Conservation (phyloP, 805 yeast species). For the Sugiyamaella smithiae region DNA sequence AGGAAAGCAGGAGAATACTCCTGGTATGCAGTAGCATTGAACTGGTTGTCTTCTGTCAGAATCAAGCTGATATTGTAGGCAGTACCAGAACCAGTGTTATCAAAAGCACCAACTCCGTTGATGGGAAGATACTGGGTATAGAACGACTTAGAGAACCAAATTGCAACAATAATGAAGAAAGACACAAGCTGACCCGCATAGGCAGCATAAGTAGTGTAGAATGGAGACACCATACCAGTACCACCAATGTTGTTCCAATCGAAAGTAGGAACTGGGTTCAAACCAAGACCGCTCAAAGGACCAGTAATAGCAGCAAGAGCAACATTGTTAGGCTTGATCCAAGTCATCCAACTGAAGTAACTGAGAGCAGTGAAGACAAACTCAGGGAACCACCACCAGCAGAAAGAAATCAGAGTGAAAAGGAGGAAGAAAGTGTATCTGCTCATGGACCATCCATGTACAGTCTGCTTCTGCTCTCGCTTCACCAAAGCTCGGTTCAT, state of each 20-base stretch:
- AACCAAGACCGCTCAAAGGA: conserved; percentile 38
- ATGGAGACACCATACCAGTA: conserved; percentile 20
- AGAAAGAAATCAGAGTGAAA: conserved; percentile 42
- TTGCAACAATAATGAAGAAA: conserved; percentile 39
- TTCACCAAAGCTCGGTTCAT: conserved; percentile 43
- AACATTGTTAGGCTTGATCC: conserved; percentile 54
- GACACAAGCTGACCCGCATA: conserved; percentile 17
- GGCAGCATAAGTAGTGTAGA: conserved; percentile 14
- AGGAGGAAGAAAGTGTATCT: conserved; percentile 50
- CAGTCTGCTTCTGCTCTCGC: conserved; percentile 33
- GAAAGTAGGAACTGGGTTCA: conserved; percentile 42
- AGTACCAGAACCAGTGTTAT: conserved; percentile 52
- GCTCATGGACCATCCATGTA: conserved; percentile 60
- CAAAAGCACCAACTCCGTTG: conserved; percentile 48
- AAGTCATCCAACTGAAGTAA: conserved; percentile 59
- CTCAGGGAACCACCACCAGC: conserved; percentile 68
- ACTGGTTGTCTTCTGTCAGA: conserved; percentile 32
- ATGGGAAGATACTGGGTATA: conserved; percentile 60
- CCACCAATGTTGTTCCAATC: conserved; percentile 38
- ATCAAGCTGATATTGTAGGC: conserved; percentile 48
- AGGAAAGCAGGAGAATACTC: conserved; percentile 68
- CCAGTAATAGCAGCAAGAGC: conserved; percentile 64
- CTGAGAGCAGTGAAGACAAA: conserved; percentile 60
- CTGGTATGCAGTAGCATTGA: conserved; percentile 39
- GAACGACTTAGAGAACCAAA: conserved; percentile 55